Conservation (phyloP, 768 basidiomycete genomes). For the Lactarius sanguifluus region DNA sequence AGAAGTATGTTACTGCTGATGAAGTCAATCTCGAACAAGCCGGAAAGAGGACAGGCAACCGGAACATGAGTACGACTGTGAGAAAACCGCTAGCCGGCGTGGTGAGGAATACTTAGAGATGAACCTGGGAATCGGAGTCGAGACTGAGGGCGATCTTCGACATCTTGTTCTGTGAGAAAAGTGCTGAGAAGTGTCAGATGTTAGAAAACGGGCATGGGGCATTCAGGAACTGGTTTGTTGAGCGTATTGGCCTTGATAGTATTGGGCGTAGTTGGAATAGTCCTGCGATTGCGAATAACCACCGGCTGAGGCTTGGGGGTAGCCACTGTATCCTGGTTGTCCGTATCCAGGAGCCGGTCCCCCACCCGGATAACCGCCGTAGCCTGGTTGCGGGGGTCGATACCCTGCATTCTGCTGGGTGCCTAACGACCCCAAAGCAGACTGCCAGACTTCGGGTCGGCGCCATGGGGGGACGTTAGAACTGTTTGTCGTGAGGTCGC, state of each 20-base stretch:
- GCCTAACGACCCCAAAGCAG: slow-evolving; percentile 41
- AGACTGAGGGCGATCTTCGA: slow-evolving; percentile 29
- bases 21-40: slow-evolving; percentile 27
- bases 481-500: slow-evolving; percentile 57
- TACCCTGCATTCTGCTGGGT: slow-evolving; percentile 45
- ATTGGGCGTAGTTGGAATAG: slow-evolving; percentile 80
- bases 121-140: slow-evolving; percentile 25
- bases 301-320: slow-evolving; percentile 16
- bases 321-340: slow-evolving; percentile 28
- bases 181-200: slow-evolving; percentile 30
- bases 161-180: slow-evolving; percentile 31
- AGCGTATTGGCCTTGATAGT: slow-evolving; percentile 86
- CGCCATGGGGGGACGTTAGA: slow-evolving; percentile 89
- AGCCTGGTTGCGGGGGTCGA: slow-evolving; percentile 71
- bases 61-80: slow-evolving; percentile 29
- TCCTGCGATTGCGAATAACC: slow-evolving; percentile 54
- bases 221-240: slow-evolving; percentile 63
- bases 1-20: slow-evolving; percentile 30
- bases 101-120: slow-evolving; percentile 30
- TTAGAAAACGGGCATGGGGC: slow-evolving; percentile 38
- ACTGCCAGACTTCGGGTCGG: slow-evolving; percentile 84
- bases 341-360: slow-evolving; percentile 28
- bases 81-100: slow-evolving; percentile 24
- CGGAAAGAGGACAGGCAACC: slow-evolving; percentile 23
- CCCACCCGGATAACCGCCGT: slow-evolving; percentile 38